A percentile compares a stretch with the other conserved stretches of the same genome.
Conservation (phyloP, 805 yeast genomes). For the Suhomyces prunicola region DNA sequence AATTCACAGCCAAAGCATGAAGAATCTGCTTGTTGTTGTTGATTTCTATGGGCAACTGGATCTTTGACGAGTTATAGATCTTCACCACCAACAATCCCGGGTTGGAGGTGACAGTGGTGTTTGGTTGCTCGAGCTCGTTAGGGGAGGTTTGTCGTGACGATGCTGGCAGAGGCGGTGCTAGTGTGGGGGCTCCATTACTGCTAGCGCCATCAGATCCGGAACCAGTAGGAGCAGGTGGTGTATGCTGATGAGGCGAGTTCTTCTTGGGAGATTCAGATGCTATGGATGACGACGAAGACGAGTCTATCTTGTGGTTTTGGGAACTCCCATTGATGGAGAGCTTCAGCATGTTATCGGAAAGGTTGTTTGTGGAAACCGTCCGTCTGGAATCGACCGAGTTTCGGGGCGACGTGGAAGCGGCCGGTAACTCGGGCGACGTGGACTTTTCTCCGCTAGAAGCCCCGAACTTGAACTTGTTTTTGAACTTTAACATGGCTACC, state of each 20-base stretch:
- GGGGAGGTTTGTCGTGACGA: not conserved
- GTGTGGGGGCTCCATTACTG: not conserved
- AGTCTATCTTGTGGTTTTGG: not conserved
- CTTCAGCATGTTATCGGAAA: constrained; percentile 23
- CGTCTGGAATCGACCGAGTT: constrained; percentile 24
- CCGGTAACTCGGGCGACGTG: constrained; percentile 4
- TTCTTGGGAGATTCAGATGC: not conserved
- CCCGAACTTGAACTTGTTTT: constrained; percentile 29
- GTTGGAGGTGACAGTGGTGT: constrained; percentile 11
- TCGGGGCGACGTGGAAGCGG: constrained; percentile 14
- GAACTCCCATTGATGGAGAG: constrained; percentile 9
- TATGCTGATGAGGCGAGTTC: not conserved
- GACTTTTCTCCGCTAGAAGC: constrained; percentile 10
- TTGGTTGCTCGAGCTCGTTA: constrained; percentile 1
- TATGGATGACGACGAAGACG: not conserved
- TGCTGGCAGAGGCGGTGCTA: not conserved
- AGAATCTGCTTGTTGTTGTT: constrained; percentile 62
- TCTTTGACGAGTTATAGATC: constrained; percentile 65
- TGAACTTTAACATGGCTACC: constrained; percentile 22
- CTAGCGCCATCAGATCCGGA: not conserved
- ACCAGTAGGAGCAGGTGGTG: not conserved
- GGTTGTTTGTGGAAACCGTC: constrained; percentile 19
- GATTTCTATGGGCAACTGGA: constrained; percentile 68
- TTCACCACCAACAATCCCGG: constrained; percentile 80
- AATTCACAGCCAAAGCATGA: constrained; percentile 60